These are phyloP conservation scores for Vitis vinifera DNA, from an alignment of 164 flowering plant species.

Conservation along the genomic window ASM3070453v1 NC_081819.1:17565001-17565500, in stretches of 20 bases:
- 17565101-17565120: no score
- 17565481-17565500: background rate
- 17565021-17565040: no score
- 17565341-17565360: slow-evolving; percentile 94
- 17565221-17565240: background rate
- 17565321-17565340: slow-evolving; percentile 49
- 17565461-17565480: slow-evolving; percentile 1
- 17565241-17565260: background rate
- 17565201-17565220: background rate
- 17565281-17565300: slow-evolving; percentile 97
- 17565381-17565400: slow-evolving; percentile 94
- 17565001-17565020: no score
- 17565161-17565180: no score
- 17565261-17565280: slow-evolving; percentile 90
- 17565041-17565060: no score
- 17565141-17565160: no score
- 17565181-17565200: background rate
- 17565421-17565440: slow-evolving; percentile 98
- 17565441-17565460: slow-evolving; percentile 92
- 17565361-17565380: slow-evolving; percentile 95
- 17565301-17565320: slow-evolving; percentile 79
- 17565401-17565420: slow-evolving; percentile 90
- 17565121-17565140: no score
- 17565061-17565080: no score
- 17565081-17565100: no score